These are phyloP conservation scores for Trichoderma koningii DNA, from an alignment of 2,329 filamentous ascomycete species.

Conservation along the genomic window DNA sequence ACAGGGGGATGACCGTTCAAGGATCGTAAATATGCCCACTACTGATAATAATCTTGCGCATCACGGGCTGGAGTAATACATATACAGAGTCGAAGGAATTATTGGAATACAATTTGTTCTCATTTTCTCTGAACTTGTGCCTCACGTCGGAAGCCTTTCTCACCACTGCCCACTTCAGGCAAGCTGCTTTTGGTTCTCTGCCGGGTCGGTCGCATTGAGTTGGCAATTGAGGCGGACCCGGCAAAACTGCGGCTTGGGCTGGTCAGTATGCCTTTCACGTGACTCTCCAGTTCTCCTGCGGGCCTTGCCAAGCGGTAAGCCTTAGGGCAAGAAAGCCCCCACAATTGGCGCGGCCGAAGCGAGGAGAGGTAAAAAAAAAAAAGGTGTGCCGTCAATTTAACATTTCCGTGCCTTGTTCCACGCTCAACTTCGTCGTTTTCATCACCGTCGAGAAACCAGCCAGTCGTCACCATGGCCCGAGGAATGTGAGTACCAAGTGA, in stretches of 20 bases:
- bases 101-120: not conserved
- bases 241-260: not conserved
- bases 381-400: slow-evolving; percentile 32
- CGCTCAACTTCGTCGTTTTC: slow-evolving; percentile 38
- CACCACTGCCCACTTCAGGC: not conserved
- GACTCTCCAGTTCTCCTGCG: not conserved
- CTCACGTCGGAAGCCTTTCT: not conserved
- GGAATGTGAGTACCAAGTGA: slow-evolving; percentile 56
- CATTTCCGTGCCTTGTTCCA: slow-evolving; percentile 34
- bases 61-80: slow-evolving; percentile 13
- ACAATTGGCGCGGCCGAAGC: slow-evolving; percentile 32
- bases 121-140: too few relatives aligned
- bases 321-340: slow-evolving; percentile 44
- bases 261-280: slow-evolving; percentile 5
- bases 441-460: slow-evolving; percentile 44
- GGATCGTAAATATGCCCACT: not conserved
- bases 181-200: too few relatives aligned
- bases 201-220: too few relatives aligned
- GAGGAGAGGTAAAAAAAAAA: slow-evolving; percentile 34
- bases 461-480: slow-evolving; percentile 61
- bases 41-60: slow-evolving; percentile 15
- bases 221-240: not conserved
- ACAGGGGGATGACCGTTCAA: slow-evolving; percentile 8
- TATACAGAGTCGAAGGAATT: not conserved
- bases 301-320: not conserved